Percentiles rank a stretch among this genome's conserved stretches.
phyloP scores from a whole-genome alignment of 768 basidiomycete species.

The Lentinus brumalis region DNA sequence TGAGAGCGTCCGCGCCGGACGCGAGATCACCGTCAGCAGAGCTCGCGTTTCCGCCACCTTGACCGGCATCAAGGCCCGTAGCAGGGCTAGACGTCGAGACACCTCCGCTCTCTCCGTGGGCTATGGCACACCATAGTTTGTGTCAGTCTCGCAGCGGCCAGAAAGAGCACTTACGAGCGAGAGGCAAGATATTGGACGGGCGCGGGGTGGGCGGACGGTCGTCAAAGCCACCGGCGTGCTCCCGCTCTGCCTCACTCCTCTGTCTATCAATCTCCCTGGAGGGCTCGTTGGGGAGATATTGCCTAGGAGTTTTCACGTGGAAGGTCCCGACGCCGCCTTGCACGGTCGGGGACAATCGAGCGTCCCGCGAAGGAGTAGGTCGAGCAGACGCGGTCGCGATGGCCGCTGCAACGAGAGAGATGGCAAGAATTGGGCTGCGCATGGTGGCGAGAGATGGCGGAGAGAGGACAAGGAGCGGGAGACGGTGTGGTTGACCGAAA shows the following conservation, averaged over 20 bases:
- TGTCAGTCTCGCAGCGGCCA: background rate
- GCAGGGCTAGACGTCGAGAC: constrained; percentile 10
- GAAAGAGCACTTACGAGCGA: background rate
- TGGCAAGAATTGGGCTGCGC: background rate
- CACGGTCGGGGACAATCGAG: background rate
- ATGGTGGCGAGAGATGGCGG: background rate
- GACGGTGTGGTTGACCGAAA: background rate
- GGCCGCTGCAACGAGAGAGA: background rate
- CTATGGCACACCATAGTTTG: background rate
- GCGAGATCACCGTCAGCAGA: constrained; percentile 5
- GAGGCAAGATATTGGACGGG: background rate
- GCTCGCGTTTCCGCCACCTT: constrained; percentile 2
- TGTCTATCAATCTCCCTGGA: background rate
- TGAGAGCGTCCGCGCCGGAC: background rate
- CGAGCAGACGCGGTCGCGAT: background rate
- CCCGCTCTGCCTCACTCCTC: background rate
- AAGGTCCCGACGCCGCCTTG: background rate
- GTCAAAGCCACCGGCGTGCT: background rate
- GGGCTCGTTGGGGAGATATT: background rate
- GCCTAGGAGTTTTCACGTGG: background rate
- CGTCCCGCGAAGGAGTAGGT: background rate
- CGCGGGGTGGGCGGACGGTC: background rate
- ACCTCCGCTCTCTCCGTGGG: constrained; percentile 4
- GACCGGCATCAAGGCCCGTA: constrained; percentile 7
- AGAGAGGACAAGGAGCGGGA: background rate